A percentile compares a stretch with the other conserved stretches of the same genome.
phyloP scores from a whole-genome alignment of 2,329 filamentous ascomycete species.

The Calonectria montana region DNA sequence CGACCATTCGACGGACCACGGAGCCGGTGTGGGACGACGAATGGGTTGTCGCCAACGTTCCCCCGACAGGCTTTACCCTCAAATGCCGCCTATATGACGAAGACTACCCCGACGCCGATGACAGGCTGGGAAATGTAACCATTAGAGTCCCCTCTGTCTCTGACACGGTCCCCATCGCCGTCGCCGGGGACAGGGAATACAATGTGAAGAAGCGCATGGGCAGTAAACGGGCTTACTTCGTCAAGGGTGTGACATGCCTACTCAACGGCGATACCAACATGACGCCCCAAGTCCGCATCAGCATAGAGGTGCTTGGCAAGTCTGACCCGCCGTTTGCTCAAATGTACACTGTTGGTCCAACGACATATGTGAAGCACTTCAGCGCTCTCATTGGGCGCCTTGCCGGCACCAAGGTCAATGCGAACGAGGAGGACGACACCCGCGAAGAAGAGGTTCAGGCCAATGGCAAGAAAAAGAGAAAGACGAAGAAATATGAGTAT shows the following conservation, averaged over 20 bases:
- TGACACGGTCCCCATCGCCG: constrained; percentile 76
- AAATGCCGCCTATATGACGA: constrained; percentile 93
- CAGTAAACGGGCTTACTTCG: constrained; percentile 86
- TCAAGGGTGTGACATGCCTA: constrained; percentile 75
- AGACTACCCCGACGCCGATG: constrained; percentile 86
- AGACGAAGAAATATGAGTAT: constrained; percentile 81
- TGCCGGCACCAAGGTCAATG: constrained; percentile 76
- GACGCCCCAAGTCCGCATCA: constrained; percentile 77
- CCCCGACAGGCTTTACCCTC: constrained; percentile 81
- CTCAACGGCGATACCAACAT: constrained; percentile 69
- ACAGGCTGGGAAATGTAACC: constrained; percentile 88
- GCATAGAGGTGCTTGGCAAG: constrained; percentile 80
- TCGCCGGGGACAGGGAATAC: constrained; percentile 68
- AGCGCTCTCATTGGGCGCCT: constrained; percentile 90
- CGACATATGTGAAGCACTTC: constrained; percentile 84
- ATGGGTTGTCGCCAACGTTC: constrained; percentile 91
- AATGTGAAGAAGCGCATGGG: constrained; percentile 85
- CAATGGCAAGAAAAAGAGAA: constrained; percentile 48
- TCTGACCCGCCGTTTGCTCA: constrained; percentile 76
- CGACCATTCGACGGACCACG: constrained; percentile 76
- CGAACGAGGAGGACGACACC: constrained; percentile 63
- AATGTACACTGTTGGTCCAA: constrained; percentile 83
- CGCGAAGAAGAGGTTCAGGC: constrained; percentile 36
- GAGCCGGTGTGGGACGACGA: constrained; percentile 85
- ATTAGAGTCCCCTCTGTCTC: constrained; percentile 70